A percentile compares a stretch with the other conserved stretches of the same genome.
Evolutionary conservation across 805 yeast genomes (phyloP).

Genomic region (Spathaspora arborariae): DNA sequence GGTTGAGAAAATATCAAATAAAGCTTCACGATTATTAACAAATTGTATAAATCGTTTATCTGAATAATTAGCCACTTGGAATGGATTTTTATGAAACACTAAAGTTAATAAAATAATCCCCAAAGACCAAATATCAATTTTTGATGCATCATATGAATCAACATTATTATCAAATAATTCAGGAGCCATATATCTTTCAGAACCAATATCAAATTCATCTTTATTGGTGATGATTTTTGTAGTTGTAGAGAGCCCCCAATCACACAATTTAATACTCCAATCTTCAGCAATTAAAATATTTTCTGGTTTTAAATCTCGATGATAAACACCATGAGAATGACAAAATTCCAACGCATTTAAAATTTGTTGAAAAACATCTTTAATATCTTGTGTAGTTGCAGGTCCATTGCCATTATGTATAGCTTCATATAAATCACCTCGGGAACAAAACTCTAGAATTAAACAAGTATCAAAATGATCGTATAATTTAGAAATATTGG

Average conservation of each 20-base stretch:
- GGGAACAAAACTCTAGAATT: conserved; percentile 74
- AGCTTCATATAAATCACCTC: conserved; percentile 85
- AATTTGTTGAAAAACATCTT: conserved; percentile 51
- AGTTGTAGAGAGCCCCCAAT: conserved; percentile 59
- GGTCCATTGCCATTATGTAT: conserved; percentile 66
- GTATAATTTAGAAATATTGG: conserved; percentile 43
- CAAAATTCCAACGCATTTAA: conserved; percentile 49
- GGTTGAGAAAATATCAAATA: conserved; percentile 87
- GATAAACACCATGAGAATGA: conserved; percentile 46
- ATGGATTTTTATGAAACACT: conserved; percentile 87
- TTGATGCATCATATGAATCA: conserved; percentile 69
- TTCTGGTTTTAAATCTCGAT: conserved; percentile 57
- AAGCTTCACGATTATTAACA: conserved; percentile 81
- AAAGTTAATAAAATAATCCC: conserved; percentile 81
- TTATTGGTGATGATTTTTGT: conserved; percentile 51
- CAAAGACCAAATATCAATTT: conserved; percentile 85
- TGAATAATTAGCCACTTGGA: conserved; percentile 70
- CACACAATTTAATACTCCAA: conserved; percentile 56
- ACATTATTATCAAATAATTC: conserved; percentile 67
- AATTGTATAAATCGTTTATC: conserved; percentile 84
- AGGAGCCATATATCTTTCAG: conserved; percentile 94
- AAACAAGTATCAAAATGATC: conserved; percentile 52
- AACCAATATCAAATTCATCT: conserved; percentile 71
- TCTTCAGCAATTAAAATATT: conserved; percentile 51
- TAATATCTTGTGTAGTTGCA: conserved; percentile 49